Conservation (phyloP, 2,329 filamentous ascomycete species). For the Phialocephala sp. region DNA sequence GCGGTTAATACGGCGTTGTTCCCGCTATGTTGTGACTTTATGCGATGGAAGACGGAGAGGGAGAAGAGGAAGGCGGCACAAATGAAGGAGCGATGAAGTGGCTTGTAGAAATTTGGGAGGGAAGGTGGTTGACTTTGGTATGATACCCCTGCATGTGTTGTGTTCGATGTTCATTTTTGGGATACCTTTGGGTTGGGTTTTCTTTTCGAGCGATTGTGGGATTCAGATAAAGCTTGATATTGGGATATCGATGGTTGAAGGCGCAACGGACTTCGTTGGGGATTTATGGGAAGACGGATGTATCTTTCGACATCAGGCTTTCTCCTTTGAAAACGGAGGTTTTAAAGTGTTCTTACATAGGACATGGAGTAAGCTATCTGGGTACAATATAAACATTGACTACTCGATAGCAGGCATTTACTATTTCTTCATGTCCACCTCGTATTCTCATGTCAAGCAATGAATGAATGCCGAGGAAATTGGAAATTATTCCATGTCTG, state of each 20-base stretch:
- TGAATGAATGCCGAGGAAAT: too few species aligned
- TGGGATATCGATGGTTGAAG: neutral
- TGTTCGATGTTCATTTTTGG: neutral
- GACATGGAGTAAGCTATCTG: neutral
- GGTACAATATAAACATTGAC: too few species aligned
- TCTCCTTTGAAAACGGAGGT: too few species aligned
- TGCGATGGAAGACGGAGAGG: constrained; percentile 49
- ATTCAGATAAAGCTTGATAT: neutral
- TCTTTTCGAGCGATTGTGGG: neutral
- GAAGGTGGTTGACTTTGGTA: neutral
- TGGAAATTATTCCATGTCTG: too few species aligned
- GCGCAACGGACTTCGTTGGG: neutral
- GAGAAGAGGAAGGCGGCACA: constrained; percentile 23
- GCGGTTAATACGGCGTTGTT: constrained; percentile 59
- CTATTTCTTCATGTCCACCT: too few species aligned
- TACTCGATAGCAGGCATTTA: too few species aligned
- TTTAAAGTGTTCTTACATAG: too few species aligned
- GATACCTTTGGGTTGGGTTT: neutral
- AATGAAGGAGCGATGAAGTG: constrained; percentile 4
- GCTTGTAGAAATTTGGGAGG: neutral
- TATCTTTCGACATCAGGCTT: neutral
- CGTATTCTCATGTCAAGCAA: too few species aligned
- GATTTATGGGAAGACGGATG: too few species aligned
- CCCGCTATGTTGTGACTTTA: constrained; percentile 52
- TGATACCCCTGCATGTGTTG: neutral